Evolutionary conservation across 805 yeast genomes (phyloP).

Genomic region (Candida arabinofermentans): DNA sequence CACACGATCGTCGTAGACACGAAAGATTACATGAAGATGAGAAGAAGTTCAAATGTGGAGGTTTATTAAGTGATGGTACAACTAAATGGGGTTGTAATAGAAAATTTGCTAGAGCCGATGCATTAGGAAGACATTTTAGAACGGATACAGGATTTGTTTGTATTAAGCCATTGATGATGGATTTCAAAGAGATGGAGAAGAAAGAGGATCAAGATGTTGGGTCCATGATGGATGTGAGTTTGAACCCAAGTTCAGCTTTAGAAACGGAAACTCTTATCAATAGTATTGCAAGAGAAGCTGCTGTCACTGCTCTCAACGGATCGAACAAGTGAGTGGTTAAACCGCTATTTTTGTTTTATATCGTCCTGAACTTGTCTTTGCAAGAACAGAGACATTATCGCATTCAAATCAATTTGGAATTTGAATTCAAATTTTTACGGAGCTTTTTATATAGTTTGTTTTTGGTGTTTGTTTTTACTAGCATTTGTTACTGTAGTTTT

Average conservation of each 20-base stretch:
- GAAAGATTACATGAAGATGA: constrained; percentile 72
- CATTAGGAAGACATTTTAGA: constrained; percentile 68
- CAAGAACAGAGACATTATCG: no score
- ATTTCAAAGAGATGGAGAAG: constrained; percentile 31
- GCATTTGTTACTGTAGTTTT: no score
- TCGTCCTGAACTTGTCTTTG: neutral
- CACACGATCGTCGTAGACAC: constrained; percentile 74
- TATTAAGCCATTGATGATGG: constrained; percentile 60
- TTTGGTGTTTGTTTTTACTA: no score
- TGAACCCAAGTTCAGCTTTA: neutral
- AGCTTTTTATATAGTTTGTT: no score
- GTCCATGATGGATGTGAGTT: neutral
- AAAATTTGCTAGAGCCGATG: constrained; percentile 73
- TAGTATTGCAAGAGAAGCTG: constrained; percentile 21
- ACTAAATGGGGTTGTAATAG: constrained; percentile 75
- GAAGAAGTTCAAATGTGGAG: constrained; percentile 66
- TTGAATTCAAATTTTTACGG: no score
- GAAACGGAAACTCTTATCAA: constrained; percentile 16
- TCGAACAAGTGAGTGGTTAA: neutral
- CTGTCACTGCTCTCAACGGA: constrained; percentile 13
- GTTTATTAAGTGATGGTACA: constrained; percentile 49
- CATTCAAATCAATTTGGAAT: no score
- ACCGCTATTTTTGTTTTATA: neutral
- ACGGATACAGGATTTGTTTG: constrained; percentile 74
- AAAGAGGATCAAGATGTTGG: constrained; percentile 1